phyloP scores from a whole-genome alignment of 2,329 filamentous ascomycete species.

The Colletotrichum caudatum region DNA sequence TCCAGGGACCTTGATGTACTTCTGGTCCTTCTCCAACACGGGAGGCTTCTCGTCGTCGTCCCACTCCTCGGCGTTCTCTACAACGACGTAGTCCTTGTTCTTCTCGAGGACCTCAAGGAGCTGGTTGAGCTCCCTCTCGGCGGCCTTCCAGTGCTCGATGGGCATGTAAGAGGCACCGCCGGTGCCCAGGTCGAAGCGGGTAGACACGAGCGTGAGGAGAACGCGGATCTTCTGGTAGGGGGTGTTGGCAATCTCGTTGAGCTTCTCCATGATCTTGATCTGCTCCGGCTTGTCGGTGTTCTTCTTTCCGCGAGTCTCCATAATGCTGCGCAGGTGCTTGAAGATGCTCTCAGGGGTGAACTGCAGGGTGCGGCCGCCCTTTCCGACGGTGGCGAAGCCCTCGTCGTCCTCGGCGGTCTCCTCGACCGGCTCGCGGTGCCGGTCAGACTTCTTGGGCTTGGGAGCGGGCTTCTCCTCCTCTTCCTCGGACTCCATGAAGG shows the following conservation, averaged over 20 bases:
- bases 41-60: slow-evolving; percentile 98
- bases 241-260: slow-evolving; percentile 86
- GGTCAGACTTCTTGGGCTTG: slow-evolving; percentile 64
- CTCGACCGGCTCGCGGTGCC: slow-evolving; percentile 60
- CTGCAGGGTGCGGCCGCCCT: slow-evolving; percentile 87
- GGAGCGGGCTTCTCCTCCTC: slow-evolving; percentile 73
- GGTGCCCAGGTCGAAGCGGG: slow-evolving; percentile 91
- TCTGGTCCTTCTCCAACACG: slow-evolving; percentile 76
- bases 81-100: slow-evolving; percentile 84
- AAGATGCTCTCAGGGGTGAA: slow-evolving; percentile 98
- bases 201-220: slow-evolving; percentile 90
- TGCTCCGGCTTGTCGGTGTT: slow-evolving; percentile 96
- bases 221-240: slow-evolving; percentile 96
- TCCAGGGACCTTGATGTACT: slow-evolving; percentile 90
- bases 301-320: slow-evolving; percentile 98
- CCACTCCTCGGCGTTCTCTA: slow-evolving; percentile 97
- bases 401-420: slow-evolving; percentile 73
- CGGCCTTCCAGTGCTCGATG: slow-evolving; percentile 95
- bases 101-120: slow-evolving; percentile 84
- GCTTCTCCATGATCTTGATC: slow-evolving; percentile 97
- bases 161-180: slow-evolving; percentile 86
- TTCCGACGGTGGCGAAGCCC: slow-evolving; percentile 89
- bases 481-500: slow-evolving; percentile 86
- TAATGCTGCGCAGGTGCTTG: slow-evolving; percentile 92
- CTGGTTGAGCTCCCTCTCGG: slow-evolving; percentile 84